Base-by-base conservation (phyloP, 2,329 filamentous ascomycete genomes). In the Neobulgaria alba region DNA sequence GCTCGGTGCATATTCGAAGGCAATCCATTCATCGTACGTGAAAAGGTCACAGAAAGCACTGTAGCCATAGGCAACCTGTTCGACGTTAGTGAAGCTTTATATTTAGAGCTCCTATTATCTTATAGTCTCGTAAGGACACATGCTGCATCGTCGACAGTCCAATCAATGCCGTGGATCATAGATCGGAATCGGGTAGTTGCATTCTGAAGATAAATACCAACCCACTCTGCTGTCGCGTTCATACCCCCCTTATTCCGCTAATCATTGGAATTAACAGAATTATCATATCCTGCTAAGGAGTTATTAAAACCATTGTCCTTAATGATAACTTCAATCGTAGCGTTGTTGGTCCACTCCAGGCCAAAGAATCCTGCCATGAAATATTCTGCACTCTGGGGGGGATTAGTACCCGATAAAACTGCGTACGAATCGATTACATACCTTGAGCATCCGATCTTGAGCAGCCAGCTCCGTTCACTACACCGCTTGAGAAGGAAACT, bases 401-500 rank as follows among this genome's bases (percentile, higher is more conserved):
- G 10, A 20, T 34, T n/a, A n/a, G n/a, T n/a, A n/a, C n/a, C n/a
- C n/a, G n/a, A n/a, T n/a, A n/a, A n/a, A n/a, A n/a, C n/a, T n/a
- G n/a, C 12, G 23, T 26, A 26, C 23, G 7, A 30, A 36, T 33
- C 12, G 17, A 20, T n/a, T 73, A 81, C 48, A 29, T 21, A 57
- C 56, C 58, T 87, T 79, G 16, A 82, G 66, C 83, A 88, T 88
- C 17, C 84, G 76, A 56, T 85, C 77, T 57, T 88, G 81, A 1
- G 82, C 85, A 1, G 82, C 80, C 84, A 0, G 71, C 86, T 1
- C 85, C 88, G 0, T 98, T 98, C 56, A 78, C 85, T 1, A 95
- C 89, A 0, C 66, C 80, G 1, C 58, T 96, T 20, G 92, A 98
- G 59, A 95, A 92, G 60, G 87, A 93, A 34, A 93, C 88, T 0